Evolutionary conservation across 495 filamentous ascomycete species (phyloP).

Genomic region (Xylaria bambusicola): DNA sequence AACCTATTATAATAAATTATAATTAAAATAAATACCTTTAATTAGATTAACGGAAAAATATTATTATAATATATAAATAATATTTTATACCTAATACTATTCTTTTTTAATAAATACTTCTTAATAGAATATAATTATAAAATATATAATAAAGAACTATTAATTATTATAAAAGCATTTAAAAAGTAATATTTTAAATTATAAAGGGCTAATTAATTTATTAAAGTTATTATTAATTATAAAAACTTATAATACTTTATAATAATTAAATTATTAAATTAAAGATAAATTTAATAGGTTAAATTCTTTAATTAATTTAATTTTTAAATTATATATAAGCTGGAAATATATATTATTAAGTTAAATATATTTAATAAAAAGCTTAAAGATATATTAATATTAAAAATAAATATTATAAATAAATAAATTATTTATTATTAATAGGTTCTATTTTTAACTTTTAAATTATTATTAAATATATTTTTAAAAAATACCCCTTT

Average conservation of each 20-base stretch:
- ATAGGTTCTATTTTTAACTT: neutral
- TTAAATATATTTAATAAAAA: neutral
- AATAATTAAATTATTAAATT: no score
- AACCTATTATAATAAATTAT: no score
- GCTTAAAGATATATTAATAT: slow-evolving; percentile 82
- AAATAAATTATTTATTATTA: neutral
- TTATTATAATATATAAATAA: neutral
- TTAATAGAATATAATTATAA: neutral
- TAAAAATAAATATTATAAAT: slow-evolving; percentile 37
- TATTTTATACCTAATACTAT: neutral
- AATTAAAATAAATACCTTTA: no score
- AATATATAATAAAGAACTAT: slow-evolving; percentile 16
- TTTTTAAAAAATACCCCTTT: no score
- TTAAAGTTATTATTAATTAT: neutral
- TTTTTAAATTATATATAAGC: neutral
- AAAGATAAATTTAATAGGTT: neutral
- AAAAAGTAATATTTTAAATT: neutral
- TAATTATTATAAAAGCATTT: neutral
- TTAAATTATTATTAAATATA: neutral
- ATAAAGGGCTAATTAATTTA: neutral
- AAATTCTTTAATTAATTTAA: neutral
- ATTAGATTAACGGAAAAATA: neutral
- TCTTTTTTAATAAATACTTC: neutral
- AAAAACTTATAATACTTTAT: neutral
- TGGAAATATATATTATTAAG: neutral